These are phyloP conservation scores for Colletotrichum sp. DNA, from an alignment of 2,329 filamentous ascomycete genomes.

Conservation along the genomic window DNA sequence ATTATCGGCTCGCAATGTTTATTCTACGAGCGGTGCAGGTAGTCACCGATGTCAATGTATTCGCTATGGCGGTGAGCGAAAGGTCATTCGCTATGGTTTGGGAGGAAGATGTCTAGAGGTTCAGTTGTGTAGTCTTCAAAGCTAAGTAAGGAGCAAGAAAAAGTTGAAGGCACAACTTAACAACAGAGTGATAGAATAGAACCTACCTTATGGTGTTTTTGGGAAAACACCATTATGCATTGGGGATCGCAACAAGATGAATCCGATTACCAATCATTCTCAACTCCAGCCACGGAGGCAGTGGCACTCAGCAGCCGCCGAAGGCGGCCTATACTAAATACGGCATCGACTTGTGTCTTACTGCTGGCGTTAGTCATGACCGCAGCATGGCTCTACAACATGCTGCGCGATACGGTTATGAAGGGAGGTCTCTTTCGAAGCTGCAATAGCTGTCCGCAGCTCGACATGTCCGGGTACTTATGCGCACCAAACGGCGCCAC, in stretches of 20 bases:
- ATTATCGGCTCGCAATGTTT: background rate
- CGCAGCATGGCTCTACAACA: background rate
- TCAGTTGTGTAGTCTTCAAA: background rate
- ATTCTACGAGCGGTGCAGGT: background rate
- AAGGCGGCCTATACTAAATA: background rate
- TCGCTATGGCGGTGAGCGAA: background rate
- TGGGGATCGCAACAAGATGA: background rate
- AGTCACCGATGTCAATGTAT: rapidly evolving
- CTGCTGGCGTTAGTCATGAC: background rate
- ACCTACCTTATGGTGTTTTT: rapidly evolving
- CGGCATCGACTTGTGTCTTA: background rate
- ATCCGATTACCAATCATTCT: background rate
- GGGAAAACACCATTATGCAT: background rate
- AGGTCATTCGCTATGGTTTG: background rate
- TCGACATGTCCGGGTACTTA: background rate
- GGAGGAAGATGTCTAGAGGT: background rate
- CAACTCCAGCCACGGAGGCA: background rate
- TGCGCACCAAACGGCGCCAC: background rate
- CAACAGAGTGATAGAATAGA: background rate
- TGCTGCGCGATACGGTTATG: background rate
- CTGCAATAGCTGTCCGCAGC: background rate
- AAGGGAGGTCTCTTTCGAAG: background rate
- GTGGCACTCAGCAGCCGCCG: background rate
- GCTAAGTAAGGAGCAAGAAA: background rate
- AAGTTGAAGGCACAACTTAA: background rate